A percentile compares a stretch with the other conserved stretches of the same genome.
phyloP scores from a whole-genome alignment of 1,284 basidiomycete species.

The Pholiota adiposa region DNA sequence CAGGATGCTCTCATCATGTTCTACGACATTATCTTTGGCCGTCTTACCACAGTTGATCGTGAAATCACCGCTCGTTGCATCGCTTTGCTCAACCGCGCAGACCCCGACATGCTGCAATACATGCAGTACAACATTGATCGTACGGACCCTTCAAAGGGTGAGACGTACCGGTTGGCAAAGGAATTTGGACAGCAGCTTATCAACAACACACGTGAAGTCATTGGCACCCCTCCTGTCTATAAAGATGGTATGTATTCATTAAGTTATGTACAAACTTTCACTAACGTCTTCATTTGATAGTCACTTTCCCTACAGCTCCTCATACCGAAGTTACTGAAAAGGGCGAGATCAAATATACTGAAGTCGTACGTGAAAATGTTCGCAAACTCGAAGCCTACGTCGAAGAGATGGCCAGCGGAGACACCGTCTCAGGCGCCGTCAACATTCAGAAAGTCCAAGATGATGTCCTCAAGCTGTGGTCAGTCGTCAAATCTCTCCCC shows the following conservation, averaged over 20 bases:
- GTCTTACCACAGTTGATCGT: constrained; percentile 89
- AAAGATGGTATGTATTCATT: constrained; percentile 77
- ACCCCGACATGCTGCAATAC: constrained; percentile 87
- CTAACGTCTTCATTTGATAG: constrained; percentile 42
- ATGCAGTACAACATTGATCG: constrained; percentile 96
- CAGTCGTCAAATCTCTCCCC: constrained; percentile 95
- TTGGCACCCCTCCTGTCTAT: constrained; percentile 86
- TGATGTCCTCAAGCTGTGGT: constrained; percentile 96
- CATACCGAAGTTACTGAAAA: constrained; percentile 92
- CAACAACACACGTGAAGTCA: constrained; percentile 89
- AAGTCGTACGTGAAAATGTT: constrained; percentile 94
- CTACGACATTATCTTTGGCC: constrained; percentile 97
- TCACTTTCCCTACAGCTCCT: constrained; percentile 98
- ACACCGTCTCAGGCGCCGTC: constrained; percentile 79
- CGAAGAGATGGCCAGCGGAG: constrained; percentile 97
- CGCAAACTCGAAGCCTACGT: constrained; percentile 98
- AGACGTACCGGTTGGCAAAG: constrained; percentile 93
- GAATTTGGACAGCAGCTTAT: constrained; percentile 97
- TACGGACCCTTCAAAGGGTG: constrained; percentile 82
- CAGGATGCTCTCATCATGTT: constrained; percentile 96
- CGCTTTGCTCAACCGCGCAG: constrained; percentile 96
- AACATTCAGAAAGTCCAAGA: constrained; percentile 98
- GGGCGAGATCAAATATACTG: constrained; percentile 94
- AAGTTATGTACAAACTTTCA: not conserved
- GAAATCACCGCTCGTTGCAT: constrained; percentile 98